A percentile compares a stretch with the other conserved stretches of the same genome.
These are phyloP conservation scores for Neonectria sp. DNA, from an alignment of 2,329 filamentous ascomycete genomes.

Conservation along the genomic window DNA sequence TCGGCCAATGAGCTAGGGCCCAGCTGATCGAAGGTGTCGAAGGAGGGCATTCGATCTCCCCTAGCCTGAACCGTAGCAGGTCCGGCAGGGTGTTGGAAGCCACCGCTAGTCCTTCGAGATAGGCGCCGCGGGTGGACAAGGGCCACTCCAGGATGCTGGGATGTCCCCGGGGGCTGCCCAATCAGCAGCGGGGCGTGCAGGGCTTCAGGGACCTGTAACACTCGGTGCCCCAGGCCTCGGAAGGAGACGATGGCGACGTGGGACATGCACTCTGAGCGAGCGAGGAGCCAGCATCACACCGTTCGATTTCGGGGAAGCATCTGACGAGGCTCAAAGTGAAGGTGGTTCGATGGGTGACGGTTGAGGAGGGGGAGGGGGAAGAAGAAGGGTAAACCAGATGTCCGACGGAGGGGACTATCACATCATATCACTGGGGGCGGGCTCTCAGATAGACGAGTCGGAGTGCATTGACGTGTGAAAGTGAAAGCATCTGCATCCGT, in stretches of 20 bases:
- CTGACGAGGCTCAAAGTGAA: conserved; percentile 43
- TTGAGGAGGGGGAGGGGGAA: conserved; percentile 29
- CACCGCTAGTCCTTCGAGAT: conserved; percentile 32
- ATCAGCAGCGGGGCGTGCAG: conserved; percentile 15
- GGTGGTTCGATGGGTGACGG: conserved; percentile 41
- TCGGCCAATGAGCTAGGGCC: conserved; percentile 11
- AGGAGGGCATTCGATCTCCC: conserved; percentile 5
- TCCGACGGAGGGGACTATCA: conserved; percentile 31
- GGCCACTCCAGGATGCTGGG: conserved; percentile 1
- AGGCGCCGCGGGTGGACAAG: conserved; percentile 30
- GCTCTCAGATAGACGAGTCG: conserved; percentile 24
- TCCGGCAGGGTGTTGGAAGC: conserved; percentile 8
- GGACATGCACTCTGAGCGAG: conserved; percentile 23
- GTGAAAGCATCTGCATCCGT: neutral
- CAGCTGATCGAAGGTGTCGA: conserved; percentile 9
- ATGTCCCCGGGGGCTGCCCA: conserved; percentile 21
- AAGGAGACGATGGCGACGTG: conserved; percentile 15
- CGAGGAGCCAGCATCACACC: conserved; percentile 41
- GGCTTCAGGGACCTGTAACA: conserved; percentile 30
- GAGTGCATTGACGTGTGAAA: conserved; percentile 11
- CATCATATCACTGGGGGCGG: conserved; percentile 40
- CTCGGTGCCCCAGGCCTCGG: conserved; percentile 24
- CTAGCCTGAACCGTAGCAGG: neutral
- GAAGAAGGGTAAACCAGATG: conserved; percentile 22
- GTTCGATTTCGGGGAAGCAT: conserved; percentile 46